These are phyloP conservation scores for Lathyrus tuberosus DNA, from an alignment of 306 rosid species.

Conservation along the genomic window DNA sequence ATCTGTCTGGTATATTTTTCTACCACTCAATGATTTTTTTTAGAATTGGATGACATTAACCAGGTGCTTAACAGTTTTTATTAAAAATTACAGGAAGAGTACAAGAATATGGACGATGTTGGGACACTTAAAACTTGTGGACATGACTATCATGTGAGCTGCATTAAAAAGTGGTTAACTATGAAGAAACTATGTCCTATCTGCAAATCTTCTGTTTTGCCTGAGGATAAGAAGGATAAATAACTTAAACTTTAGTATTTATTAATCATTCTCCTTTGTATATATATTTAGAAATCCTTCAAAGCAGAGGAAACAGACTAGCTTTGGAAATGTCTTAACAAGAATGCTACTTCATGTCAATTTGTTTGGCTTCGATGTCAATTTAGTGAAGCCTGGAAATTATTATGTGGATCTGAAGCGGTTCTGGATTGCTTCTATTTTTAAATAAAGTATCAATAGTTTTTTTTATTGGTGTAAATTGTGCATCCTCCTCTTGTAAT, in stretches of 20 bases:
- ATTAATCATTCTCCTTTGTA: slow-evolving; percentile 45
- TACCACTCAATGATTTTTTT: slow-evolving; percentile 6
- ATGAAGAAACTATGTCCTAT: slow-evolving; percentile 80
- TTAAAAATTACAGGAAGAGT: slow-evolving; percentile 69
- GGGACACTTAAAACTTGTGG: slow-evolving; percentile 71
- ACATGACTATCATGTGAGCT: slow-evolving; percentile 80
- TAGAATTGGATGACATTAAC: slow-evolving; percentile 7
- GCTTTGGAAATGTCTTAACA: slow-evolving; percentile 39
- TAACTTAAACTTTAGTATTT: slow-evolving; percentile 38
- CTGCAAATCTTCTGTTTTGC: slow-evolving; percentile 66
- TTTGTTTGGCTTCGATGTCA: slow-evolving; percentile 57
- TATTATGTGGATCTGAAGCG: not conserved
- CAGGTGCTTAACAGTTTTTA: not conserved
- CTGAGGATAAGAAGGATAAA: slow-evolving; percentile 56
- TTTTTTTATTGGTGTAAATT: too few relatives aligned
- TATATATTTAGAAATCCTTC: slow-evolving; percentile 50
- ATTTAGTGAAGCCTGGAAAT: slow-evolving; percentile 52
- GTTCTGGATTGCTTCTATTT: not conserved
- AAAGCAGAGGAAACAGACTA: slow-evolving; percentile 48
- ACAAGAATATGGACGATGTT: slow-evolving; percentile 81
- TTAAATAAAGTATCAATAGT: not conserved
- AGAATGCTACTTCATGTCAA: slow-evolving; percentile 43
- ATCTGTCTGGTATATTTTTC: slow-evolving; percentile 67
- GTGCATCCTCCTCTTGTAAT: too few relatives aligned
- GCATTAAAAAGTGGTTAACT: slow-evolving; percentile 82